Evolutionary conservation across 768 basidiomycete genomes (phyloP).

Genomic region (Ramaria sp.): DNA sequence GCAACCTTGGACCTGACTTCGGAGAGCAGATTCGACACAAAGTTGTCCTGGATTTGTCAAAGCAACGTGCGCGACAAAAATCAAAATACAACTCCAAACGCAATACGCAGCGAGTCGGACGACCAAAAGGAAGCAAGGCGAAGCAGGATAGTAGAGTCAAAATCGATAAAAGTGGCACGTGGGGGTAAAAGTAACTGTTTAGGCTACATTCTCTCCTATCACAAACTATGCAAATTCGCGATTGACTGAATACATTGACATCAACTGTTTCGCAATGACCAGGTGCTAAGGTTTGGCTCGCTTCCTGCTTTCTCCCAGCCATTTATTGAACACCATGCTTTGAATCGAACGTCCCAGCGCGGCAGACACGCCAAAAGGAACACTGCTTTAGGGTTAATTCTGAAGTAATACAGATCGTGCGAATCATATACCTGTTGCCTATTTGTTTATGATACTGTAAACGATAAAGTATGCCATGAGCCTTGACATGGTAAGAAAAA

Average conservation of each 20-base stretch:
- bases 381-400: conserved; percentile 15
- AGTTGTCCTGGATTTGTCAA: conserved; percentile 52
- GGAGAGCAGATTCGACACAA: conserved; percentile 40
- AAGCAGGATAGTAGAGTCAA: conserved; percentile 67
- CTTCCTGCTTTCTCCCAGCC: conserved; percentile 24
- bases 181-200: no score
- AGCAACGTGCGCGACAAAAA: conserved; percentile 49
- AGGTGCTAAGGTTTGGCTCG: no score
- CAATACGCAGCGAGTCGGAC: conserved; percentile 41
- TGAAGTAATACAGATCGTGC: not conserved
- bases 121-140: conserved; percentile 74
- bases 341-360: conserved; percentile 60
- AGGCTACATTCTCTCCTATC: no score
- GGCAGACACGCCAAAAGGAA: conserved; percentile 51
- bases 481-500: not conserved
- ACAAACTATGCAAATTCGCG: not conserved
- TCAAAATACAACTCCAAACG: conserved; percentile 74
- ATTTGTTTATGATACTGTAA: conserved; percentile 6
- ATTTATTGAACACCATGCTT: conserved; percentile 39
- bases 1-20: not conserved
- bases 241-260: no score
- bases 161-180: conserved; percentile 38
- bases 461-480: not conserved
- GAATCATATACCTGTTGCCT: conserved; percentile 3
- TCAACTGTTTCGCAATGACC: not conserved